Percentiles rank a stretch among this genome's conserved stretches.
Conservation (phyloP, 2,329 filamentous ascomycete species). For the Beauveria australis region DNA sequence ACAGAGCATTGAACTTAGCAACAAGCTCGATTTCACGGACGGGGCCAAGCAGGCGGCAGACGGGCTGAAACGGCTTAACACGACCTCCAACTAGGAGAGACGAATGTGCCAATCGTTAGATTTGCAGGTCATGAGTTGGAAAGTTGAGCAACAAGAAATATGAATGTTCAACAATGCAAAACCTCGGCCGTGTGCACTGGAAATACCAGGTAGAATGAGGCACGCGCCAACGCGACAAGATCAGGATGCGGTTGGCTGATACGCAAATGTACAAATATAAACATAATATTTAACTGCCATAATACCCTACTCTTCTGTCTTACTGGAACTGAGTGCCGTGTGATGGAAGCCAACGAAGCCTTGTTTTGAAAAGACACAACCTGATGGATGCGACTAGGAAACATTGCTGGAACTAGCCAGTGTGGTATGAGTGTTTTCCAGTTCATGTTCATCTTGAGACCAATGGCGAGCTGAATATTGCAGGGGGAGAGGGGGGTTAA, state of each 20-base stretch:
- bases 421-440: background rate
- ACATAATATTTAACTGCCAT: background rate
- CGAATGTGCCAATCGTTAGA: too few species aligned
- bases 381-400: background rate
- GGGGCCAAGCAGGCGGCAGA: conserved; percentile 45
- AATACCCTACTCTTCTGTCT: background rate
- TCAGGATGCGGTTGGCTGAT: background rate
- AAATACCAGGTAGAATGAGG: background rate
- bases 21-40: conserved; percentile 41
- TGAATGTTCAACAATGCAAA: background rate
- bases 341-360: background rate
- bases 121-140: background rate
- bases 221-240: background rate
- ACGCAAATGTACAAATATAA: background rate
- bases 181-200: background rate
- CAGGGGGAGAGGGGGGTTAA: background rate
- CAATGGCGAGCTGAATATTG: background rate
- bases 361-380: background rate
- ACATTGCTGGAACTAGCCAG: background rate
- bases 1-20: conserved; percentile 57
- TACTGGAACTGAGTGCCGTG: background rate
- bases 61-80: conserved; percentile 33
- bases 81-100: background rate
- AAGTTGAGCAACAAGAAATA: too few species aligned
- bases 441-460: background rate